Conservation (phyloP, 331 rosid genomes). For the Acacia pycnantha region DNA sequence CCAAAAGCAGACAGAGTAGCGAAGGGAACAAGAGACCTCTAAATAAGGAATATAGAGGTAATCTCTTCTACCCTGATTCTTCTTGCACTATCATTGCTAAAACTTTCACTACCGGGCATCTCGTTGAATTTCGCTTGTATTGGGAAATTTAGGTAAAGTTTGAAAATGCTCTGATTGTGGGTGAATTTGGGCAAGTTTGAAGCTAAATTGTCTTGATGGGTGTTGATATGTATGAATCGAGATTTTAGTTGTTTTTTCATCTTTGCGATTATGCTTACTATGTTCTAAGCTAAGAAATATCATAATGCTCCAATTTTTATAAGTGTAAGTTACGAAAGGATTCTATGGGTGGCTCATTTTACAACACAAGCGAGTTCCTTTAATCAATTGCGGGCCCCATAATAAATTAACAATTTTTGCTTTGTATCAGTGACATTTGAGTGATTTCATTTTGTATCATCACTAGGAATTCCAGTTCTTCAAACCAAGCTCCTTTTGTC, state of each 20-base stretch:
- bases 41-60: background rate
- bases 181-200: background rate
- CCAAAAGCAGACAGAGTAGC: background rate
- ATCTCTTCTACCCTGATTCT: background rate
- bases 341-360: background rate
- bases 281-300: background rate
- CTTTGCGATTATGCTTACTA: background rate
- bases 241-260: background rate
- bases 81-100: background rate
- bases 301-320: background rate
- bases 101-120: background rate
- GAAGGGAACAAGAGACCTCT: background rate
- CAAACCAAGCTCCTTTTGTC: constrained; percentile 32
- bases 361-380: background rate
- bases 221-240: background rate
- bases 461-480: constrained; percentile 29
- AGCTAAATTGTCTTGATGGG: background rate
- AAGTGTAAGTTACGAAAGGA: background rate
- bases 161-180: background rate
- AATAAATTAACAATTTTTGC: background rate
- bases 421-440: background rate
- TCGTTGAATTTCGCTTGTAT: background rate
- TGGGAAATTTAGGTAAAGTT: background rate
- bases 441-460: background rate
- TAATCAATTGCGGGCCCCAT: background rate